Base-by-base conservation (phyloP, 2,329 filamentous ascomycete species). In the Ophiostoma montium region DNA sequence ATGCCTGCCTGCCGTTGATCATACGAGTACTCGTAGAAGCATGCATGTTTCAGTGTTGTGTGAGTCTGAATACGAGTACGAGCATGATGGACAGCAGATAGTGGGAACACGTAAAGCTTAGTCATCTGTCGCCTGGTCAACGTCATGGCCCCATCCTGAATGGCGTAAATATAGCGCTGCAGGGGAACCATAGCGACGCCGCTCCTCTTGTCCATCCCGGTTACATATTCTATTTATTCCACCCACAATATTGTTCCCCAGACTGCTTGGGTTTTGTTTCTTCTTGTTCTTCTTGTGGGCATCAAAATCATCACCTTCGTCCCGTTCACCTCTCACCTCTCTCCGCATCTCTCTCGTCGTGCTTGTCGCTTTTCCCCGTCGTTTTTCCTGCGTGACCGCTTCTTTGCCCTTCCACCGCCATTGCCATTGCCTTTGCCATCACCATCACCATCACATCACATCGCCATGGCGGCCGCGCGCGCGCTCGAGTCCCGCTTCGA, bases 401-500 rank as follows among this genome's bases (percentile, higher is more conserved):
- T n/a, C n/a, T n/a, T n/a, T n/a, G n/a, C n/a, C n/a, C n/a, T n/a
- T n/a, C n/a, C n/a, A n/a, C n/a, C n/a, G n/a, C n/a, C n/a, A n/a
- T n/a, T n/a, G n/a, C n/a, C n/a, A n/a, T n/a, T n/a, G n/a, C n/a
- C 12, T 3, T 9, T 42, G 15, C 9, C 39, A 13, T 18, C 23
- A 27, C 15, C n/a, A n/a, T n/a, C n/a, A n/a, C n/a, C 31, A 33
- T 33, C 31, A 3, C 10, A 42, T 23, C n/a, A n/a, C n/a, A 5
- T n/a, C 49, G 57, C 54, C 52, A 80, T 90, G 84, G 78, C 47
- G 16, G 42, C 89, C 55, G 77, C 84, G 52, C 78, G 85, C 58
- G 80, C 78, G 47, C 73, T 96, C 43, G 90, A 95, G 69, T 73
- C 84, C 67, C 85, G 86, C 59, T 86, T 96, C 61, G 88, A 95